Evolutionary conservation across 2,329 filamentous ascomycete genomes (phyloP).

Genomic region (Fusarium devonianum): DNA sequence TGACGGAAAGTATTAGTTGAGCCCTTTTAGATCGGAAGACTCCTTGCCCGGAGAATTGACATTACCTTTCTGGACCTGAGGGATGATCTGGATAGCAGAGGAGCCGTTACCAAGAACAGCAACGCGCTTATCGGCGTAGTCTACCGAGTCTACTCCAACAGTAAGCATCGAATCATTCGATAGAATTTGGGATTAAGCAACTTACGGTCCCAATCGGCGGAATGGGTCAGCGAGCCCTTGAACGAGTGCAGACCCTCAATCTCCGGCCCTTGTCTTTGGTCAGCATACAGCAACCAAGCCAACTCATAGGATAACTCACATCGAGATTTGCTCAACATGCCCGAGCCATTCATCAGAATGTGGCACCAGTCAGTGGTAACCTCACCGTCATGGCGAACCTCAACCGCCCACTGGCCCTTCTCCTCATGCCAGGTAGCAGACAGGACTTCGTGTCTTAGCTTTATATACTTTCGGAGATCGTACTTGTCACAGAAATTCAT

Average conservation of each 20-base stretch:
- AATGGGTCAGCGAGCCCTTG: constrained; percentile 60
- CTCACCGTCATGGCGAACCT: too few relatives aligned
- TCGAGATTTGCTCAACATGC: constrained; percentile 59
- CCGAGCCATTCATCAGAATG: constrained; percentile 56
- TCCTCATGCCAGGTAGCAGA: background rate
- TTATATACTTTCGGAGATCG: background rate
- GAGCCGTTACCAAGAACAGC: constrained; percentile 62
- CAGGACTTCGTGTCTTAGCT: background rate
- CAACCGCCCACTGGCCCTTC: background rate
- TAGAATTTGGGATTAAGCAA: too few relatives aligned
- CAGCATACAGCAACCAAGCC: too few relatives aligned
- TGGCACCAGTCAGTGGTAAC: constrained; percentile 50
- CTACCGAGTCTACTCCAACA: constrained; percentile 44
- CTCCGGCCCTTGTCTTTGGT: too few relatives aligned
- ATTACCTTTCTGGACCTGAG: constrained; percentile 54
- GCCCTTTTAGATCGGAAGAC: too few relatives aligned
- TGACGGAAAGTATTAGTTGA: too few relatives aligned
- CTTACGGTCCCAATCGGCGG: constrained; percentile 58
- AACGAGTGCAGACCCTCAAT: constrained; percentile 59
- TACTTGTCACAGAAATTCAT: background rate
- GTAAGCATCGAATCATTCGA: too few relatives aligned
- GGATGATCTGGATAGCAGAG: constrained; percentile 60
- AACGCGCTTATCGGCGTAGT: constrained; percentile 37
- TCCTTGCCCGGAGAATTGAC: too few relatives aligned
- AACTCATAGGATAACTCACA: too few relatives aligned